phyloP scores from a whole-genome alignment of 768 basidiomycete species.

The Leccinellum luteum region DNA sequence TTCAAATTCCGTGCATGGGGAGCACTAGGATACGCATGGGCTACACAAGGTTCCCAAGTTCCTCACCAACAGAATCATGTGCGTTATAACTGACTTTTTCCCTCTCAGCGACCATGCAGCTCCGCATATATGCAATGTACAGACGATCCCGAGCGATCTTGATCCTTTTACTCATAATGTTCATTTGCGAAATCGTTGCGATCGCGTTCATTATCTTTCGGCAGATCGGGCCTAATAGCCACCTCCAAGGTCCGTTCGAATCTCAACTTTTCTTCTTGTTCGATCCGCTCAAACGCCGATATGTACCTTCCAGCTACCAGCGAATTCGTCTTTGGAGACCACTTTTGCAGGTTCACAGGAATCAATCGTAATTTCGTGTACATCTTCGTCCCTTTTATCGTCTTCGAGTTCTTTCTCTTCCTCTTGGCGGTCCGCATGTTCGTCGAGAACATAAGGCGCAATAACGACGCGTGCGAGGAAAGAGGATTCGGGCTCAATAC shows the following conservation, averaged over 20 bases:
- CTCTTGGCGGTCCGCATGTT: slow-evolving; percentile 20
- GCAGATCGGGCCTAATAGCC: slow-evolving; percentile 24
- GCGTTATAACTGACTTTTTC: slow-evolving; percentile 4
- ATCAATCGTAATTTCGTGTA: slow-evolving; percentile 22
- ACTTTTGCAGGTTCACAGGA: slow-evolving; percentile 24
- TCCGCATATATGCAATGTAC: slow-evolving; percentile 35
- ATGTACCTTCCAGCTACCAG: slow-evolving; percentile 8
- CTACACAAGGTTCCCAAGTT: slow-evolving; percentile 27
- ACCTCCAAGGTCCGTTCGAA: slow-evolving; percentile 17
- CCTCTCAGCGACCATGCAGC: slow-evolving; percentile 29
- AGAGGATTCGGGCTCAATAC: slow-evolving; percentile 11
- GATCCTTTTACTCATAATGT: slow-evolving; percentile 14
- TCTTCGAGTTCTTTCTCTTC: slow-evolving; percentile 29
- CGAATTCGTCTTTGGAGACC: neutral
- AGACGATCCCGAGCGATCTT: slow-evolving; percentile 22
- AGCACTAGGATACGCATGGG: slow-evolving; percentile 30
- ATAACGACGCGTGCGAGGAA: neutral
- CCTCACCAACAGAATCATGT: neutral
- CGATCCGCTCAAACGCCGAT: neutral
- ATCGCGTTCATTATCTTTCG: slow-evolving; percentile 27
- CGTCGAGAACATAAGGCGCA: slow-evolving; percentile 7
- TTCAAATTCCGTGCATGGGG: slow-evolving; percentile 34
- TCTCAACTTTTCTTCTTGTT: neutral
- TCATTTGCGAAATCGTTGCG: slow-evolving; percentile 24
- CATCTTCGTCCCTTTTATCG: slow-evolving; percentile 30